Percentiles rank a stretch among this genome's conserved stretches.
These are phyloP conservation scores for Cyberlindnera sargentensis DNA, from an alignment of 805 yeast species.

Conservation along the genomic window DNA sequence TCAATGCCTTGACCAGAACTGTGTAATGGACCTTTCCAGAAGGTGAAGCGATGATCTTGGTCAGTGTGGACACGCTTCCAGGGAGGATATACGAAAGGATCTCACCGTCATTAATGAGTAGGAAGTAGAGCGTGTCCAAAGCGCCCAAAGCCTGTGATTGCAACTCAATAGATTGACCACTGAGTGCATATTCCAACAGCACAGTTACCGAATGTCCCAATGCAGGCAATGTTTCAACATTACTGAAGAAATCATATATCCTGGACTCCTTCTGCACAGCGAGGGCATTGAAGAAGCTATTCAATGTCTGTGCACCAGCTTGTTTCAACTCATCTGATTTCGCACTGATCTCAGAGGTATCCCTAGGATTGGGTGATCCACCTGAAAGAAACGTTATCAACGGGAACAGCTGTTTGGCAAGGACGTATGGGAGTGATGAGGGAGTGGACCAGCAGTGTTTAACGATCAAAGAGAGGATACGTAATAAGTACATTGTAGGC, in stretches of 20 bases:
- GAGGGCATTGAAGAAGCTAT: conserved; percentile 26
- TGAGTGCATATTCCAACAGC: conserved; percentile 29
- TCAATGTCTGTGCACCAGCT: conserved; percentile 30
- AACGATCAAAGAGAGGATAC: conserved; percentile 38
- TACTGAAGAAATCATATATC: conserved; percentile 22
- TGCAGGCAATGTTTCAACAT: conserved; percentile 32
- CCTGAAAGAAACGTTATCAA: conserved; percentile 40
- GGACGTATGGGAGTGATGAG: conserved; percentile 28
- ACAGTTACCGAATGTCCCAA: conserved; percentile 43
- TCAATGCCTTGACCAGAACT: conserved; percentile 27
- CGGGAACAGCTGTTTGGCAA: conserved; percentile 41
- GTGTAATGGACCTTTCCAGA: conserved; percentile 32
- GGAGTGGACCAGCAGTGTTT: conserved; percentile 38
- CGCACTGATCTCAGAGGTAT: conserved; percentile 13
- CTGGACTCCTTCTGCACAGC: conserved; percentile 15
- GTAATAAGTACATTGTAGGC: conserved; percentile 38
- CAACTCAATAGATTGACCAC: conserved; percentile 22
- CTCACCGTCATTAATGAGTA: conserved; percentile 39
- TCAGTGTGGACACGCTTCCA: conserved; percentile 40
- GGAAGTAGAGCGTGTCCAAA: conserved; percentile 28
- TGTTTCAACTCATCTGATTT: conserved; percentile 31
- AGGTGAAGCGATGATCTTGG: conserved; percentile 28
- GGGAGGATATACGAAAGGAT: conserved; percentile 42
- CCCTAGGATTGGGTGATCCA: conserved; percentile 34
- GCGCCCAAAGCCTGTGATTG: conserved; percentile 30